phyloP scores from a whole-genome alignment of 345 rosid genomes.

The Linum usitatissimum region DNA sequence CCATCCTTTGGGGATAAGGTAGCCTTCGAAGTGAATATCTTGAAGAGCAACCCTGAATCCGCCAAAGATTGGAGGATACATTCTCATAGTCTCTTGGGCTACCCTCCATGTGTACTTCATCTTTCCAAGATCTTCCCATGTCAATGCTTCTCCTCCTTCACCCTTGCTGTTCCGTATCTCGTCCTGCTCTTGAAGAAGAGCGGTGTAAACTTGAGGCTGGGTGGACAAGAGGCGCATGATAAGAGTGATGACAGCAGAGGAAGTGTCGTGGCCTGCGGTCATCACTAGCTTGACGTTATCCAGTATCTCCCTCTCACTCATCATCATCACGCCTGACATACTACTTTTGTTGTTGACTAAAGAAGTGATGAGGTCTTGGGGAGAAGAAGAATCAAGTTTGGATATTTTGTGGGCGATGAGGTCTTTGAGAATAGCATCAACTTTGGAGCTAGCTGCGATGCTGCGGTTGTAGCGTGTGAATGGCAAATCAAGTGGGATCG shows the following conservation, averaged over 20 bases:
- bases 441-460: constrained; percentile 29
- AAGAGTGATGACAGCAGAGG: constrained; percentile 38
- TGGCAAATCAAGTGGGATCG: constrained; percentile 36
- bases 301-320: constrained; percentile 40
- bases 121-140: constrained; percentile 44
- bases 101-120: constrained; percentile 61
- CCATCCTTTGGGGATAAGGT: constrained; percentile 46
- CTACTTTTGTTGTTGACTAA: constrained; percentile 21
- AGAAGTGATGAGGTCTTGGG: constrained; percentile 36
- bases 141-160: constrained; percentile 23
- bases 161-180: constrained; percentile 34
- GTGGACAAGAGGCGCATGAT: constrained; percentile 32
- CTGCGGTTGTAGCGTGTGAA: constrained; percentile 38
- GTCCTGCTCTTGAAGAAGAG: constrained; percentile 50
- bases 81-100: constrained; percentile 43
- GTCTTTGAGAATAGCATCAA: constrained; percentile 18
- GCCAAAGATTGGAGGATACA: constrained; percentile 35
- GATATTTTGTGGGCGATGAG: constrained; percentile 29
- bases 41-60: constrained; percentile 36
- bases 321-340: not conserved
- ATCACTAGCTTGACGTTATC: constrained; percentile 41
- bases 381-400: constrained; percentile 20
- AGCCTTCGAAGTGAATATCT: constrained; percentile 31
- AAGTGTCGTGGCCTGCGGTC: constrained; percentile 53
- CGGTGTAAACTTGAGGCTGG: constrained; percentile 25